phyloP scores from a whole-genome alignment of 2,329 filamentous ascomycete species.

The Diaporthe citrichinensis region DNA sequence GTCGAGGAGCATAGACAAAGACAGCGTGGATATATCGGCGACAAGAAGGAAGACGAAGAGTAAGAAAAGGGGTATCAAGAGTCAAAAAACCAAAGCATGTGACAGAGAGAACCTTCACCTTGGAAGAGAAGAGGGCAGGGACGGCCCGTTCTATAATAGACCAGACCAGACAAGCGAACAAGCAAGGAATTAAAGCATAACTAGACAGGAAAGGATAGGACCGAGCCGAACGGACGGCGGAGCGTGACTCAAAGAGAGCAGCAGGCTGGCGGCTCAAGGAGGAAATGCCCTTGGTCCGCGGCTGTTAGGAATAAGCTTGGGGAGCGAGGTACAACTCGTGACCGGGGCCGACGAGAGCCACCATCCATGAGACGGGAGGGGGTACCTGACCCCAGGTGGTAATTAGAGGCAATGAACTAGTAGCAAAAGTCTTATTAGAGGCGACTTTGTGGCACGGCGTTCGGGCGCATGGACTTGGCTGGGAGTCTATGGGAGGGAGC shows the following conservation, averaged over 20 bases:
- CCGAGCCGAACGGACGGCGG: conserved; percentile 11
- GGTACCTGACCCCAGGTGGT: neutral
- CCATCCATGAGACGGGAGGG: conserved; percentile 2
- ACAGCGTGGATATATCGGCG: neutral
- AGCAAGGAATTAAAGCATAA: conserved; percentile 8
- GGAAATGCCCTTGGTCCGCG: conserved; percentile 41
- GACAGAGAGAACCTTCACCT: conserved; percentile 10
- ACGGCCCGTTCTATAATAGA: conserved; percentile 26
- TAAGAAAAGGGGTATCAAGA: conserved; percentile 35
- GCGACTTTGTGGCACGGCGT: neutral
- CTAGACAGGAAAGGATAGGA: conserved; percentile 28
- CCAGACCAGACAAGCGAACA: conserved; percentile 2
- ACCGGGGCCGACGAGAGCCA: neutral
- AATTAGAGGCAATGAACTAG: neutral
- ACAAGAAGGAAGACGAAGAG: neutral
- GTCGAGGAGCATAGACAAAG: neutral
- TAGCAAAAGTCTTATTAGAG: neutral
- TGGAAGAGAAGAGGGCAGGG: conserved; percentile 16
- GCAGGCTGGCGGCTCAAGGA: conserved; percentile 17
- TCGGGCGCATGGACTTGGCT: conserved; percentile 39
- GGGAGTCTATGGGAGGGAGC: neutral
- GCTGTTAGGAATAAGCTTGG: conserved; percentile 28
- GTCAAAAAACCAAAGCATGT: conserved; percentile 24
- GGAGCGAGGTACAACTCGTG: conserved; percentile 28
- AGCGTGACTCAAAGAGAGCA: conserved; percentile 30